Base-by-base conservation (phyloP, 345 rosid genomes). In the Laguncularia racemosa region DNA sequence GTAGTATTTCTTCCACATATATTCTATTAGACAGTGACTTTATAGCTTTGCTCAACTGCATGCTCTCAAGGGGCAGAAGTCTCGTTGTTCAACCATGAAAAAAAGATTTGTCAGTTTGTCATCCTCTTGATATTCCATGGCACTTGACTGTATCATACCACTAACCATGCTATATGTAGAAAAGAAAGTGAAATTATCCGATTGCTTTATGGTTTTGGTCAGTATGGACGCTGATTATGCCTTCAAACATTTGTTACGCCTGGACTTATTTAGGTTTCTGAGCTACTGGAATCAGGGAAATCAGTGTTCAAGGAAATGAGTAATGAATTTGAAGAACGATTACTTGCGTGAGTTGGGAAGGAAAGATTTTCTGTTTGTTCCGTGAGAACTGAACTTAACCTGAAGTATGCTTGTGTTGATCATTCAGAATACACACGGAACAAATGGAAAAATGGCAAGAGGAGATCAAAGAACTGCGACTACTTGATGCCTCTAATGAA, bases 381-480 rank as follows among this genome's bases (percentile, higher is more conserved):
- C 48, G 13, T 43, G 13, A 7, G 46, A 14, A 16, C 23, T 6
- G 17, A 47, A 7, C 40, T 33, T 33, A 33, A 33, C 40, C 7
- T 33, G 50, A 50, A 3, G 43, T 51, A 3, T 20, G 44, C 38
- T 57, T 16, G 20, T 53, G 43, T 33, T 3, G 14, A 50, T 5
- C 21, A 17, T 46, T 66, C 79, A 89, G 92, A 85, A 72, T 87
- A 50, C 92, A 87, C 60, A 84, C 72, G 80, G 96, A 93, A 63
- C 80, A 81, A 46, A 74, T 85, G 56, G 92, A 84, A 68, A 87
- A 81, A 72, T 93, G 97, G 96, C 95, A 84, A 64, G 89, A 85
- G 20, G 90, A 89, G 78, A 79, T 87, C 61, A 84, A 78, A 72
- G 96, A 82, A 65, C 55, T 85, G 64, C 77, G 85, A 56, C 54